phyloP scores from a whole-genome alignment of 2,329 filamentous ascomycete genomes.

The Talaromyces sp. region DNA sequence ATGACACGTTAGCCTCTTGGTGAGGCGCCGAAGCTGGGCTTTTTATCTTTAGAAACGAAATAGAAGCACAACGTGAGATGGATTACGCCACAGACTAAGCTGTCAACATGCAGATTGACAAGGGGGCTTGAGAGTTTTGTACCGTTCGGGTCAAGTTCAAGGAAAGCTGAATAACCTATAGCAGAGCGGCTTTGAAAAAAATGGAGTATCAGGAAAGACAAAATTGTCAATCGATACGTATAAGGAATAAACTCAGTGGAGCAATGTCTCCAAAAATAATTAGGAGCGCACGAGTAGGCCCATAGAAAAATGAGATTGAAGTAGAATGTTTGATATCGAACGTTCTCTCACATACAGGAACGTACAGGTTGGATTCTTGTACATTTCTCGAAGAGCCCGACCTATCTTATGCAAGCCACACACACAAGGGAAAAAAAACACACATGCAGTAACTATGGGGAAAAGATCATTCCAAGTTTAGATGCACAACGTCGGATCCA shows the following conservation, averaged over 20 bases:
- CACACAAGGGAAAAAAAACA: neutral
- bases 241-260: neutral
- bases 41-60: neutral
- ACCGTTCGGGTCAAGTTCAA: neutral
- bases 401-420: constrained; percentile 1
- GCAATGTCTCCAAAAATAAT: neutral
- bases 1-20: constrained; percentile 1
- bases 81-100: constrained; percentile 3
- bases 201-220: neutral
- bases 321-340: neutral
- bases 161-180: neutral
- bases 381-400: neutral
- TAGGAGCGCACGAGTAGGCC: neutral
- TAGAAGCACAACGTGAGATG: neutral
- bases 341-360: neutral
- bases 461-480: neutral
- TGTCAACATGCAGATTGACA: constrained; percentile 8
- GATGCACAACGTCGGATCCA: neutral
- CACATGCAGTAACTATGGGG: neutral
- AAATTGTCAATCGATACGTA: neutral
- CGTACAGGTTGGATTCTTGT: neutral
- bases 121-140: neutral
- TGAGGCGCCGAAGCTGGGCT: neutral
- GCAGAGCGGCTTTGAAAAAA: neutral
- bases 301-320: neutral